Evolutionary conservation across 768 basidiomycete genomes (phyloP).

Genomic region (Agrocybe praecox): DNA sequence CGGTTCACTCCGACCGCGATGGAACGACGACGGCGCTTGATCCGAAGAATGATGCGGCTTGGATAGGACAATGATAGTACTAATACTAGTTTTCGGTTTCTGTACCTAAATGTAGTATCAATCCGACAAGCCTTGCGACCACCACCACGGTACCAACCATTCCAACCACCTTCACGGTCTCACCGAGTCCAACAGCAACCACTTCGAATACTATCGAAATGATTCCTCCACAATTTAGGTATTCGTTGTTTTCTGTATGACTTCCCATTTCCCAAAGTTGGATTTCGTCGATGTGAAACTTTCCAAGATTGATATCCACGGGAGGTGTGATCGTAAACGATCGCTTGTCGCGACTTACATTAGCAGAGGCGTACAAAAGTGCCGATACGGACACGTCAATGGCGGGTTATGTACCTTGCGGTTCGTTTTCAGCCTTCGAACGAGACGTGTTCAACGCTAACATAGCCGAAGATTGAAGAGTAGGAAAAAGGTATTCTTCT

Average conservation of each 20-base stretch:
- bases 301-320: slow-evolving; percentile 50
- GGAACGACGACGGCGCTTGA: no score
- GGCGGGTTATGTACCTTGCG: neutral
- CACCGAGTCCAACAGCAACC: no score
- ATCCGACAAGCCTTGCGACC: no score
- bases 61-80: no score
- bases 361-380: no score
- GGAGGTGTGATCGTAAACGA: slow-evolving; percentile 12
- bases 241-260: slow-evolving; percentile 61
- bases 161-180: no score
- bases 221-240: slow-evolving; percentile 49
- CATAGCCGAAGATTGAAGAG: slow-evolving; percentile 22
- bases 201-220: no score
- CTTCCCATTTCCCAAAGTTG: slow-evolving; percentile 78
- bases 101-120: no score
- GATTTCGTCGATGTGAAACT: slow-evolving; percentile 54
- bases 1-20: no score
- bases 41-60: no score
- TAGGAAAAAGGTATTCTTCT: slow-evolving; percentile 39
- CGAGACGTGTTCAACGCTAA: neutral
- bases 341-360: neutral
- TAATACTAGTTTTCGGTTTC: no score
- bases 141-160: no score
- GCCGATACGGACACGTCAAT: neutral
- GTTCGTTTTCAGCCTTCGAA: neutral